Evolutionary conservation across 352 stramenopile genomes (phyloP).

Genomic region (Peronospora destructor): DNA sequence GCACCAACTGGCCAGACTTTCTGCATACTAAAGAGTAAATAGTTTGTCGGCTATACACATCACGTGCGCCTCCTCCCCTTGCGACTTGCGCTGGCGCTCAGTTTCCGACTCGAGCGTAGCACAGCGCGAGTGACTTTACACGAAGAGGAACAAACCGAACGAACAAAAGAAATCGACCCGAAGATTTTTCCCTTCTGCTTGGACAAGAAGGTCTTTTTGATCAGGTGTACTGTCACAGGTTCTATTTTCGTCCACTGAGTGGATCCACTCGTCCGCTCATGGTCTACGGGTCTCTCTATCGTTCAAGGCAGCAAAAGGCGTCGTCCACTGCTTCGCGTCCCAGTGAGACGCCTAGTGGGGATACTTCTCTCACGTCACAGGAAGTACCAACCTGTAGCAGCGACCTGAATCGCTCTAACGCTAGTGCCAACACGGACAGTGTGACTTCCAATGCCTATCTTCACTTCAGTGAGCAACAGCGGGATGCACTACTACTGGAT

Average conservation of each 20-base stretch:
- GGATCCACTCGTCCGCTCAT: constrained; percentile 19
- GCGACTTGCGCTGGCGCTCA: constrained; percentile 21
- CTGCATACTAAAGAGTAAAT: constrained; percentile 12
- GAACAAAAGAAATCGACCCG: not conserved
- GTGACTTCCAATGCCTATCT: constrained; percentile 41
- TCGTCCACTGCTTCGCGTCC: constrained; percentile 15
- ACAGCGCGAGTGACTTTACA: constrained; percentile 12
- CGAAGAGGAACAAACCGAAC: not conserved
- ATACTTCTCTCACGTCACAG: constrained; percentile 15
- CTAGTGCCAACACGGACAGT: not conserved
- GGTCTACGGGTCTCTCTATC: constrained; percentile 35
- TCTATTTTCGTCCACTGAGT: constrained; percentile 18
- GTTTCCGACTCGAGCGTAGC: constrained; percentile 29
- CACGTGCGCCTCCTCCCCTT: constrained; percentile 2
- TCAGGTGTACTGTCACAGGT: constrained; percentile 6
- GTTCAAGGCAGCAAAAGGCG: constrained; percentile 22
- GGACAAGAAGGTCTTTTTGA: not conserved
- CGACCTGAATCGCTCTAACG: constrained; percentile 12
- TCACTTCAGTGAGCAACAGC: constrained; percentile 43
- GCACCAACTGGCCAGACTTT: constrained; percentile 17
- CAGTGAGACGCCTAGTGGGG: constrained; percentile 10
- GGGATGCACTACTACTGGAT: constrained; percentile 40
- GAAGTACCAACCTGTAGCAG: constrained; percentile 22
- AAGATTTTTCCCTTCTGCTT: not conserved
- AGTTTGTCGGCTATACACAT: constrained; percentile 6